Base-by-base conservation (phyloP, 306 rosid species). In the Fragaria ananassa region DNA sequence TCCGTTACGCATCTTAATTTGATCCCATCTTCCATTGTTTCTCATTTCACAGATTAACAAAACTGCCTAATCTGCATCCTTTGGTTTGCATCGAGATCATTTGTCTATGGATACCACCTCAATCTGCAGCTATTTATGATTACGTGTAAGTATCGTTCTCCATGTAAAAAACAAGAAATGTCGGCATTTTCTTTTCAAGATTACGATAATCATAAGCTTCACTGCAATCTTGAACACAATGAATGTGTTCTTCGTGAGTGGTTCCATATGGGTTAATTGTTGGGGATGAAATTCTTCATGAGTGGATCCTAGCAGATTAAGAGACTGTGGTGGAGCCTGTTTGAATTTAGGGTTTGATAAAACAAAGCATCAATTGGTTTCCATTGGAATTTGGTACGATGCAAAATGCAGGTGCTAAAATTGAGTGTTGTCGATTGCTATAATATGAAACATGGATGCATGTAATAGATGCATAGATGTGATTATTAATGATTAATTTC, bases 1-100 rank as follows among this genome's bases (percentile, higher is more conserved):
- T 10, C 70, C 70, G 37, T 65, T 37, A 37, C 70, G 47, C 70
- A 65, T 65, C 70, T 64, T 10, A 35, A 3, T 19, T 19, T 56
- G 27, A 37, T 65, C 70, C 18, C 15, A 37, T 65, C 46, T 35
- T 35, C 70, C 70, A 64, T 64, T 64, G 70, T 64, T 64, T 35
- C 46, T 35, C 46, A 18, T 18, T 64, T 64, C 13, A 3, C 25
- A 12, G 45, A 14, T 12, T 14, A 29, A 60, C 31, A 19, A 60
- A 60, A 27, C 14, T 56, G 18, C 37, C 18, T 58, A 58, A 27
- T 10, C 35, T 25, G 65, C 19, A 25, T 60, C 37, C 9, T 27
- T 25, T 27, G 18, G 17, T 63, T 63, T 61, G 67, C 41, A 29
- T 61, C 12, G 15, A 34, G 12, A 60, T 35, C 68, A 37, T 11